phyloP scores from a whole-genome alignment of 306 rosid genomes.

The Castanospermum australe region DNA sequence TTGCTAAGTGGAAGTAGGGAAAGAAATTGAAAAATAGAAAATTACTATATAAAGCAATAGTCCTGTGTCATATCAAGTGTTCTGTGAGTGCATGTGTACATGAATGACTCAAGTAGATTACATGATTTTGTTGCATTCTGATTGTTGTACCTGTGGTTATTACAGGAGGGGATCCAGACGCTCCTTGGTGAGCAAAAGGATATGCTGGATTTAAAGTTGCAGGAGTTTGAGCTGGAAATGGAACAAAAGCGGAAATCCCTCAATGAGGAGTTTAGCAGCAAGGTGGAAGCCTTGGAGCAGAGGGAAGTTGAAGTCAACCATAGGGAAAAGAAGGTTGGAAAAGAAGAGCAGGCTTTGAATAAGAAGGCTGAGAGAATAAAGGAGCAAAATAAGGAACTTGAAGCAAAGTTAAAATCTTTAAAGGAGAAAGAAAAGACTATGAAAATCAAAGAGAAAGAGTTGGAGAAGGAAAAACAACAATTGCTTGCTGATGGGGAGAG shows the following conservation, averaged over 20 bases:
- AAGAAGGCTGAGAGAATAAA: constrained; percentile 77
- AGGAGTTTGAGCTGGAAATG: constrained; percentile 68
- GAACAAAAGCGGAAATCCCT: constrained; percentile 53
- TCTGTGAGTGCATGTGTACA: not conserved
- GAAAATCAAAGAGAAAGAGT: constrained; percentile 61
- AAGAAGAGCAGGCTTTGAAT: constrained; percentile 63
- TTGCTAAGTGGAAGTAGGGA: not conserved
- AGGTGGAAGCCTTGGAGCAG: constrained; percentile 47
- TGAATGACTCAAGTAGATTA: not conserved
- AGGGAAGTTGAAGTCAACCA: constrained; percentile 73
- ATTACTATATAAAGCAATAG: not conserved
- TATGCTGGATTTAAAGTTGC: constrained; percentile 46
- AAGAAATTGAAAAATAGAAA: not conserved
- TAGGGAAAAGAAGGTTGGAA: constrained; percentile 63
- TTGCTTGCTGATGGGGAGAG: constrained; percentile 55
- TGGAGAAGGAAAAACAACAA: constrained; percentile 65
- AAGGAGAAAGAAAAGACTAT: constrained; percentile 68
- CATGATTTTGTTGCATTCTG: constrained; percentile 29
- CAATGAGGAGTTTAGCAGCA: constrained; percentile 51
- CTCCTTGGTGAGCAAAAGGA: constrained; percentile 61
- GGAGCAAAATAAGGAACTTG: constrained; percentile 73
- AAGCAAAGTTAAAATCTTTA: constrained; percentile 43
- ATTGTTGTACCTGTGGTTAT: constrained; percentile 10
- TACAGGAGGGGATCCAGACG: constrained; percentile 72
- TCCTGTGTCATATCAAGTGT: not conserved